phyloP scores from a whole-genome alignment of 208 protist genomes.

The Tetramitus jugosus region DNA sequence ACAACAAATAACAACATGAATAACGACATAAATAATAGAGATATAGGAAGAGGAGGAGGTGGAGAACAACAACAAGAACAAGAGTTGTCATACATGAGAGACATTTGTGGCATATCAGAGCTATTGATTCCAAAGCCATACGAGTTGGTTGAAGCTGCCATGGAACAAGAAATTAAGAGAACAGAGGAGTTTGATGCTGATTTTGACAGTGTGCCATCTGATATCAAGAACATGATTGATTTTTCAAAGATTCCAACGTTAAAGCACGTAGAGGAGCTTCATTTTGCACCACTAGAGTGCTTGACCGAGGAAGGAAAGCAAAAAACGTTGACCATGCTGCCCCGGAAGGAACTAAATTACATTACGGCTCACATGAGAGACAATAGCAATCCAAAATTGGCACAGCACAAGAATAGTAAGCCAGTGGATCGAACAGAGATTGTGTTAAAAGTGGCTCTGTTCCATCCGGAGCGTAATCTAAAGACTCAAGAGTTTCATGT shows the following conservation, averaged over 20 bases:
- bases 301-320: too few species aligned
- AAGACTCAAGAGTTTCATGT: constrained; percentile 41
- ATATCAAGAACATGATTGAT: background rate
- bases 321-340: too few species aligned
- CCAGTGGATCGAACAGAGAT: constrained; percentile 21
- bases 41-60: too few species aligned
- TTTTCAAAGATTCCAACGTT: background rate
- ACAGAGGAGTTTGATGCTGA: background rate
- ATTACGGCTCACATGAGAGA: background rate
- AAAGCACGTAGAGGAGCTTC: background rate
- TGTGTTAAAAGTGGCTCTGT: constrained; percentile 36
- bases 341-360: background rate
- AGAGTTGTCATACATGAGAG: too few species aligned
- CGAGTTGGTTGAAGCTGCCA: background rate
- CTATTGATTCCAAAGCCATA: too few species aligned
- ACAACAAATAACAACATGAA: too few species aligned
- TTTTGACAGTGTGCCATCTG: background rate
- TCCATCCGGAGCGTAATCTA: constrained; percentile 26
- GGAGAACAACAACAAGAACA: too few species aligned
- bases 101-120: too few species aligned
- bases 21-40: too few species aligned
- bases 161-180: background rate
- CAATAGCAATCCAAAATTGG: background rate
- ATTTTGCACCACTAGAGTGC: background rate
- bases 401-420: too few species aligned